Evolutionary conservation across 768 basidiomycete species (phyloP), one percentile per base, ranked within the genome.

Genomic region (Lactarius trivialis): DNA sequence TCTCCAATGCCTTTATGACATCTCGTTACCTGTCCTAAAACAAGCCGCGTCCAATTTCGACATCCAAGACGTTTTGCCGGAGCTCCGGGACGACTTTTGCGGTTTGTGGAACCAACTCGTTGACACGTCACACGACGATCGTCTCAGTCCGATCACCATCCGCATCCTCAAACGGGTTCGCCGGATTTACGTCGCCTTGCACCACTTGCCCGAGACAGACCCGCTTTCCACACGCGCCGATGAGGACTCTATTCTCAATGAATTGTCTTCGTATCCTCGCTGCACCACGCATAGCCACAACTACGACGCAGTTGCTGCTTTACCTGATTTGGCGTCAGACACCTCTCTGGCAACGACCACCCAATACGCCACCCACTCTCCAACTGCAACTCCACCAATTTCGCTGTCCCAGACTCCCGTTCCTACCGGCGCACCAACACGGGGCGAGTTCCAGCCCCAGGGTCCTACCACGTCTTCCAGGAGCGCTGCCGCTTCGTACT

Each of bases 101-200:
- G 26, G 21, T 17, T 32, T 61, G 11, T 61, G 55, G 60, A 61
- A 61, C 45, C 28, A 19, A 50, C 54, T 55, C 6, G 55, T 61
- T 34, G 28, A 49, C 36, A n/a, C 11, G 17, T 28, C 34, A 15
- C 28, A 12, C 9, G 36, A 41, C 15, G 37, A 41, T n/a, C 12
- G 6, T 12, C 30, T 50, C 36, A 50, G 45, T 30, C 7, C 11
- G 17, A 21, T 30, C 14, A 12, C 43, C 14, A 17, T 32, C 28
- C 28, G 1, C 4, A 32, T 50, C n/a, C 36, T 60, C 9, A 39
- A 32, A 49, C 60, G 54, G 48, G 49, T 60, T 26, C 45, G 36
- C 45, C 37, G 36, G 26, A 14, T 55, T 26, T 60, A 55, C 28
- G 11, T 48, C 17, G 33, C 34, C n/a, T 33, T 60, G 28, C 54